Percentiles rank a stretch among this genome's conserved stretches.
Evolutionary conservation across 192 early-diverging fungal species (phyloP).

Genomic region (Mortierella alpina): DNA sequence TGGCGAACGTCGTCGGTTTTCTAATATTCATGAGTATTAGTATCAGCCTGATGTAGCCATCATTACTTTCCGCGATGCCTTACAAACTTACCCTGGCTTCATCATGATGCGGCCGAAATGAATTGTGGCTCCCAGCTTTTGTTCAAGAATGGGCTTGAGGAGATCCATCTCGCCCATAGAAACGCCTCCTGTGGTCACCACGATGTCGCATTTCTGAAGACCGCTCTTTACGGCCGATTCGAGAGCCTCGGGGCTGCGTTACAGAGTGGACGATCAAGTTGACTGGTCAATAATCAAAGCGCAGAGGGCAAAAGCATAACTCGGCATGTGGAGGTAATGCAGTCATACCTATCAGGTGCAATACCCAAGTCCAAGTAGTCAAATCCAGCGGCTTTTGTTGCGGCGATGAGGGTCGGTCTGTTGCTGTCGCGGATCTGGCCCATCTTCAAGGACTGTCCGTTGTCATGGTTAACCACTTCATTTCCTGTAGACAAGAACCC

Average conservation of each 20-base stretch:
- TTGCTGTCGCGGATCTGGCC: constrained; percentile 91
- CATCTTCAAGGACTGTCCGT: constrained; percentile 45
- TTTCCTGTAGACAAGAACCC: constrained; percentile 92
- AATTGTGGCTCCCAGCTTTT: constrained; percentile 78
- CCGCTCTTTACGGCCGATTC: constrained; percentile 58
- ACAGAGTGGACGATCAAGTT: not conserved
- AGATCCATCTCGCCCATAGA: constrained; percentile 98
- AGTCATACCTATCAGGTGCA: constrained; percentile 69
- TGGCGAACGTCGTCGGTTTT: constrained; percentile 97
- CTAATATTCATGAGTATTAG: constrained; percentile 33
- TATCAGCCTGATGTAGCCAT: not conserved
- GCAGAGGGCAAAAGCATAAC: not conserved
- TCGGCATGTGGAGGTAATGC: not conserved
- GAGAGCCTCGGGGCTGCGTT: constrained; percentile 63
- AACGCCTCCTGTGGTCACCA: constrained; percentile 94
- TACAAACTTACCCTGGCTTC: constrained; percentile 82
- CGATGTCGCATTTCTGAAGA: constrained; percentile 72
- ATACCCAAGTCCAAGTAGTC: constrained; percentile 81
- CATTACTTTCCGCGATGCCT: not conserved
- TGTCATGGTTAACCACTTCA: constrained; percentile 75
- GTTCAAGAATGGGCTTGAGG: constrained; percentile 88
- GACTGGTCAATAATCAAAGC: not conserved
- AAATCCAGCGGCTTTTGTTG: constrained; percentile 70
- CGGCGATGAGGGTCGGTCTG: constrained; percentile 78
- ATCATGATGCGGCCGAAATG: constrained; percentile 92